Base-by-base conservation (phyloP, 73 alveolate genomes). In the Stentor roeselii region DNA sequence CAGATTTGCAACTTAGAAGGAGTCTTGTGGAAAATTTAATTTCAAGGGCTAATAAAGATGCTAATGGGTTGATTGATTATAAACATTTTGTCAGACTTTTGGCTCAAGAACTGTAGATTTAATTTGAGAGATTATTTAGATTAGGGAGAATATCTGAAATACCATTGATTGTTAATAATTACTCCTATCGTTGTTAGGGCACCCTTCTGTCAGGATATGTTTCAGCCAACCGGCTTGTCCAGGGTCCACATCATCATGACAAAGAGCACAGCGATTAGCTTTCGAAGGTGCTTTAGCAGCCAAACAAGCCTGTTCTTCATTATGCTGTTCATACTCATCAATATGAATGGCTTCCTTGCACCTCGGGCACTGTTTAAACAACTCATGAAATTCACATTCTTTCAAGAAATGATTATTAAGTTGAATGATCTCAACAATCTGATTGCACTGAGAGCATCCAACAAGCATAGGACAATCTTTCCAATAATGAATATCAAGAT, bases 241-340 rank as follows among this genome's bases (percentile, higher is more conserved):
- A 41, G 97, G 96, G 58, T 93, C 91, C 58, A 96, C 84, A 89
- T 97, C 99, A 78, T 78, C 75, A 89, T 97, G 99, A 84, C 99
- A 97, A 42, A 97, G 92, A 30, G 99, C 98, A 84, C 99, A 97
- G 88, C 99, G 91, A 76, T 86, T 89, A 27, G 99, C 91, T 32
- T 86, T 93, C 39, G 83, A 87, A 39, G 92, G 91, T 67, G 94
- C 90, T 89, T 88, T 87, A 6, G 89, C 93, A 30, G 39, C 88
- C 36, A 34, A 59, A 30, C 88, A 86, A 40, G 84, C 50, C 75
- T 37, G 32, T 39, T 86, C 95, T 15, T 92, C 86, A 60, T 91
- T 91, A 84, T 97, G 99, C 32, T 88, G 83, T 59, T 97, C 98
- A 87, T 85, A 94, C 84, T 96, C 99, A 75, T 89, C 88, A 59